Conservation (phyloP, 495 filamentous ascomycete genomes). For the Penicillium waksmanii region DNA sequence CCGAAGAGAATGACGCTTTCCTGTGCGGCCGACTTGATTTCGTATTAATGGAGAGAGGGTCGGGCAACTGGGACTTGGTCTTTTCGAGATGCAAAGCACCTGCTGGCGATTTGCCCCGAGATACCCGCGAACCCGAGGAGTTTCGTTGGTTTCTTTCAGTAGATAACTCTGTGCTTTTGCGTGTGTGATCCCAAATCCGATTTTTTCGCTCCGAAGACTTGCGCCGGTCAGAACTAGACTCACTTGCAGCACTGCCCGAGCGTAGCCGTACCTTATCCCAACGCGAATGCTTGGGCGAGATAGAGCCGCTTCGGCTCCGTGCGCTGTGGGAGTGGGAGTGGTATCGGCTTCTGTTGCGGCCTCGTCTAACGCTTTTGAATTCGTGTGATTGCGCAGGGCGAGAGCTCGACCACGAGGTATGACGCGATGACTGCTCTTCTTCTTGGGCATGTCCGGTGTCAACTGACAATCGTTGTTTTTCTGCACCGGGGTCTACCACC, state of each 20-base stretch:
- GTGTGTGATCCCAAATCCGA: conserved; percentile 14
- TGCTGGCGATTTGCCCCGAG: conserved; percentile 20
- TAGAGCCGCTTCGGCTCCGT: conserved; percentile 34
- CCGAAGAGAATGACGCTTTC: conserved; percentile 40
- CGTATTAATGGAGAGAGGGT: conserved; percentile 15
- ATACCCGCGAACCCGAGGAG: conserved; percentile 10
- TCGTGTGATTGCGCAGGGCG: conserved; percentile 34
- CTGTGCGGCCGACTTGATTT: conserved; percentile 19
- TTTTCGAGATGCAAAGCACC: conserved; percentile 4
- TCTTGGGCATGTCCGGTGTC: conserved; percentile 20
- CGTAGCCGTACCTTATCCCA: conserved; percentile 34
- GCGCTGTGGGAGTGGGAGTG: conserved; percentile 30
- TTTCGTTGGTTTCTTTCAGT: conserved; percentile 7
- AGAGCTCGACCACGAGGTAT: conserved; percentile 37
- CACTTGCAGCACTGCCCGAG: conserved; percentile 36
- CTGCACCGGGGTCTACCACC: conserved; percentile 22
- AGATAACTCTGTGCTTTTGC: conserved; percentile 19
- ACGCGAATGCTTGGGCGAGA: conserved; percentile 23
- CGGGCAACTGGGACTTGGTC: conserved; percentile 9
- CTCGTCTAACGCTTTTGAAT: conserved; percentile 37
- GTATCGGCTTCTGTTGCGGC: conserved; percentile 37
- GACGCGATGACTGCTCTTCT: conserved; percentile 27
- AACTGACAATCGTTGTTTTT: conserved; percentile 21
- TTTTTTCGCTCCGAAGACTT: conserved; percentile 20
- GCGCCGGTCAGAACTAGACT: conserved; percentile 29